phyloP scores from a whole-genome alignment of 2,329 filamentous ascomycete species.

The Elsinoe perseae region DNA sequence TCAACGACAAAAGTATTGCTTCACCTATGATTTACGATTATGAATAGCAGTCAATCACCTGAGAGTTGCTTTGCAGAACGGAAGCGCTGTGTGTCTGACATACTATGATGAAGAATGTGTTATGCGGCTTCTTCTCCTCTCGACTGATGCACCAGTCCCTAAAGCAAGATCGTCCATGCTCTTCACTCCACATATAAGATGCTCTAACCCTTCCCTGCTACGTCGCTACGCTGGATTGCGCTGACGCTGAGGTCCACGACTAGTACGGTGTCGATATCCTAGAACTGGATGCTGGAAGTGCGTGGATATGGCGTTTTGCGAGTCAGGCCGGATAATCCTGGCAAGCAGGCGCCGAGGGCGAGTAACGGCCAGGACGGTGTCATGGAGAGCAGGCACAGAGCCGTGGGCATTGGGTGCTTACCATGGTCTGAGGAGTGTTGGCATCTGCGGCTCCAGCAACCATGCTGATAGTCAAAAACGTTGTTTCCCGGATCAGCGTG shows the following conservation, averaged over 20 bases:
- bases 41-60: background rate
- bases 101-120: background rate
- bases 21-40: background rate
- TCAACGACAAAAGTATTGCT: conserved; percentile 2
- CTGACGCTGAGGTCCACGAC: too few species aligned
- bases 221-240: too few species aligned
- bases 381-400: background rate
- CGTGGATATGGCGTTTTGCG: too few species aligned
- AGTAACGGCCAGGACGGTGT: background rate
- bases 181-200: too few species aligned
- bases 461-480: background rate
- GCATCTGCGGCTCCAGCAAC: background rate
- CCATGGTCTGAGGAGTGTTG: background rate
- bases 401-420: background rate
- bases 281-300: too few species aligned
- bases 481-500: background rate
- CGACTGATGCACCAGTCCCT: too few species aligned
- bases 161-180: too few species aligned
- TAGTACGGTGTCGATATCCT: too few species aligned
- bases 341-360: too few species aligned
- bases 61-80: background rate
- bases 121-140: background rate
- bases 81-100: background rate
- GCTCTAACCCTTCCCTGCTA: too few species aligned
- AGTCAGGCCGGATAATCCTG: too few species aligned